These are phyloP conservation scores for Citrus hindsii DNA, from an alignment of 345 rosid genomes.

Conservation along the genomic window DNA sequence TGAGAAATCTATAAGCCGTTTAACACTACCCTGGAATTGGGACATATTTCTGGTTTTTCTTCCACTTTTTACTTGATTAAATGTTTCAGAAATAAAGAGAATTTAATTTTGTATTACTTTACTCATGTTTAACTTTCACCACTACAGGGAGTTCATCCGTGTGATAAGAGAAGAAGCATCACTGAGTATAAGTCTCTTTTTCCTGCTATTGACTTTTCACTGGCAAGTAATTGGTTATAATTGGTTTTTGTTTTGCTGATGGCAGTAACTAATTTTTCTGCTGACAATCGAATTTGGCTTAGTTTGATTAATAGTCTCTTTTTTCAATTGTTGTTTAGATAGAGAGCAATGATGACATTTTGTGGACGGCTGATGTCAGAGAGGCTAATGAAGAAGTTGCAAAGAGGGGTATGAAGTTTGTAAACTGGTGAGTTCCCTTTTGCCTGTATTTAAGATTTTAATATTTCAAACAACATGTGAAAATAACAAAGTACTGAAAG, in stretches of 20 bases:
- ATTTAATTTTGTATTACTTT: background rate
- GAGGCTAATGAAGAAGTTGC: constrained; percentile 63
- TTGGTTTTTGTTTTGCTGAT: background rate
- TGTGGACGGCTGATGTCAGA: constrained; percentile 57
- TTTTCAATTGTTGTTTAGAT: constrained; percentile 35
- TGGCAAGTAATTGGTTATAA: constrained; percentile 40
- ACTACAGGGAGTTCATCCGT: constrained; percentile 76
- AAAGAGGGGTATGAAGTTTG: constrained; percentile 61
- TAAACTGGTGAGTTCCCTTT: constrained; percentile 53
- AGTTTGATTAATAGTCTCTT: background rate
- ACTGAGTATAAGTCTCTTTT: constrained; percentile 51
- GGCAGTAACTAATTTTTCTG: background rate
- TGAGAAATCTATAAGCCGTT: background rate
- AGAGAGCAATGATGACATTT: constrained; percentile 45
- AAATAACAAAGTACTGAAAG: background rate
- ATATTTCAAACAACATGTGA: background rate
- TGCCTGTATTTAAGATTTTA: background rate
- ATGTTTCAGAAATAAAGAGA: background rate
- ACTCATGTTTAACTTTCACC: constrained; percentile 3
- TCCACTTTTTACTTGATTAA: background rate
- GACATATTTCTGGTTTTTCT: background rate
- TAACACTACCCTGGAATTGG: background rate
- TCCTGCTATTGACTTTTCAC: constrained; percentile 79
- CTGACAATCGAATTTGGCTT: background rate
- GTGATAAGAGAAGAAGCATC: constrained; percentile 74